Evolutionary conservation across 768 basidiomycete species (phyloP).

Genomic region (Cystoderma amianthinum): DNA sequence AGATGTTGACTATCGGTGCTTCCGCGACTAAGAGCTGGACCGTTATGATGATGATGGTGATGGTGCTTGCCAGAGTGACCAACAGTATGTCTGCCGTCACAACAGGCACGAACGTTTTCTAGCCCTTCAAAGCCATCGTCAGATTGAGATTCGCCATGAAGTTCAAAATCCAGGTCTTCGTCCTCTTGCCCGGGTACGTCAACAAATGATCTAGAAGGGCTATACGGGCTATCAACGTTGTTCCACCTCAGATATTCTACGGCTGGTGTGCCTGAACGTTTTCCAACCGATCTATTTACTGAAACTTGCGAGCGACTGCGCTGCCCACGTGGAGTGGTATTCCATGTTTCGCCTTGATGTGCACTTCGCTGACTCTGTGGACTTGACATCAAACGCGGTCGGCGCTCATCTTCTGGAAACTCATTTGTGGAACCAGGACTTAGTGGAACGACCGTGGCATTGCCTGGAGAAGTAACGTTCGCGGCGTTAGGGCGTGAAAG

Average conservation of each 20-base stretch:
- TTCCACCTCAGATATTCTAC: slow-evolving; percentile 85
- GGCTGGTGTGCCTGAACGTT: slow-evolving; percentile 87
- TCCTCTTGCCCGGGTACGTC: slow-evolving; percentile 42
- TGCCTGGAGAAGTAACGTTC: slow-evolving; percentile 30
- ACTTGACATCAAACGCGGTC: slow-evolving; percentile 41
- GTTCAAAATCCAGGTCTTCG: slow-evolving; percentile 75
- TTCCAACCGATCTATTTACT: slow-evolving; percentile 65
- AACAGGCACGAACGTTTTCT: slow-evolving; percentile 92
- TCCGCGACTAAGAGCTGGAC: slow-evolving; percentile 24
- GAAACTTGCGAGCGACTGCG: slow-evolving; percentile 79
- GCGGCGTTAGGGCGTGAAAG: slow-evolving; percentile 60
- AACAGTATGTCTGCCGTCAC: slow-evolving; percentile 83
- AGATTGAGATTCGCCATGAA: slow-evolving; percentile 65
- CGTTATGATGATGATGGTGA: slow-evolving; percentile 54
- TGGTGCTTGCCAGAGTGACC: slow-evolving; percentile 51
- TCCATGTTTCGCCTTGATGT: slow-evolving; percentile 59
- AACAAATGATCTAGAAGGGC: slow-evolving; percentile 65
- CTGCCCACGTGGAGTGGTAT: slow-evolving; percentile 69
- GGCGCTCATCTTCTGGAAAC: slow-evolving; percentile 49
- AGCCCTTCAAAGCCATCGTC: slow-evolving; percentile 86
- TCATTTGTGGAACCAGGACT: slow-evolving; percentile 30
- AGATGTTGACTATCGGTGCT: slow-evolving; percentile 42
- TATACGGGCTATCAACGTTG: slow-evolving; percentile 68
- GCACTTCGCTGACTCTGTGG: slow-evolving; percentile 69
- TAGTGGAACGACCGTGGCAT: slow-evolving; percentile 22